Percentiles rank a stretch among this genome's conserved stretches.
Conservation (phyloP, 2,329 filamentous ascomycete species). For the Dactylella cylindrospora region DNA sequence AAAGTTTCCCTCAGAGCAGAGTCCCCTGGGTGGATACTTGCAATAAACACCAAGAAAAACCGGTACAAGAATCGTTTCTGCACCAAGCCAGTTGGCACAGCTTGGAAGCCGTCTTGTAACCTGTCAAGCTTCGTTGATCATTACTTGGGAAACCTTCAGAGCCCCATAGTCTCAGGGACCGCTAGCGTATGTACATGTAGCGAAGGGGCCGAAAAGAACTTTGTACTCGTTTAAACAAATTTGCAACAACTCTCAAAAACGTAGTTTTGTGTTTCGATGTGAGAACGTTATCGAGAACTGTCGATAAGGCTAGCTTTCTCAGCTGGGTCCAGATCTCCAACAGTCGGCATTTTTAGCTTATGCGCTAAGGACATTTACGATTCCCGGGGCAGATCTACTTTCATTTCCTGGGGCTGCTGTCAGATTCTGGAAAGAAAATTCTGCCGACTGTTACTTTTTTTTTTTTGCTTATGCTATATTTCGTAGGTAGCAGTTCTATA, state of each 20-base stretch:
- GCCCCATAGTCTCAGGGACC: no score
- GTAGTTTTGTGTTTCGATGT: no score
- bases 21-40: not conserved
- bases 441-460: constrained; percentile 8
- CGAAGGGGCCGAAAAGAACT: constrained; percentile 13
- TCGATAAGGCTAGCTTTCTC: no score
- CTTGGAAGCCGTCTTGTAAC: constrained; percentile 29
- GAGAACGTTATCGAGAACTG: no score
- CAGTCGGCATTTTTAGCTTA: no score
- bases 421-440: constrained; percentile 12
- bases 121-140: constrained; percentile 36
- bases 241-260: constrained; percentile 14
- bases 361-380: no score
- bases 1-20: constrained; percentile 1
- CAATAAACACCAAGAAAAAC: constrained; percentile 38
- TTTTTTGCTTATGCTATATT: constrained; percentile 33
- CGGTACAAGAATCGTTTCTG: constrained; percentile 31
- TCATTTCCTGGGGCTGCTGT: no score
- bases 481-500: constrained; percentile 14
- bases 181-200: no score
- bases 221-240: constrained; percentile 15
- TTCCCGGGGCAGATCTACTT: no score
- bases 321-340: no score
- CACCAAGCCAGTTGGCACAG: constrained; percentile 17
- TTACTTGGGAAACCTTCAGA: constrained; percentile 32